phyloP scores from a whole-genome alignment of 176 grass and related monocot species.

The Elymus sibiricus region DNA sequence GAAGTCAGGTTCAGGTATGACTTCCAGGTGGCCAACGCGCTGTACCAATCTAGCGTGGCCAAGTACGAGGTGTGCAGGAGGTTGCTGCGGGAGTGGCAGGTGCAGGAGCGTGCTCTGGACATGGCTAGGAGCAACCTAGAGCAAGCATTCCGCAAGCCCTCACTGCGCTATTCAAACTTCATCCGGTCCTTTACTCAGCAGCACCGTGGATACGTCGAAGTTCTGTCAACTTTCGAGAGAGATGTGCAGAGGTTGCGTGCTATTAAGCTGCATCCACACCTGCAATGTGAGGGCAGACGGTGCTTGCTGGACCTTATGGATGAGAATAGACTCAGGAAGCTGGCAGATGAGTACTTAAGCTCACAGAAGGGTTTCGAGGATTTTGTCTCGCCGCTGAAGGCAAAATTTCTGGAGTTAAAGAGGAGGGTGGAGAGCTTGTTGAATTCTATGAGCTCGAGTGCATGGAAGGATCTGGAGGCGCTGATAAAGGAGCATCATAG shows the following conservation, averaged over 20 bases:
- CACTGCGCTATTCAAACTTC: slow-evolving; percentile 67
- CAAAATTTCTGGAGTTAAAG: slow-evolving; percentile 68
- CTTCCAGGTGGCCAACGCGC: slow-evolving; percentile 75
- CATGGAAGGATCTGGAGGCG: slow-evolving; percentile 71
- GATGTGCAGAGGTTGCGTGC: slow-evolving; percentile 65
- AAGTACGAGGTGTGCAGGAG: slow-evolving; percentile 77
- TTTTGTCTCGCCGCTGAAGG: slow-evolving; percentile 68
- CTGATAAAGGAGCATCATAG: slow-evolving; percentile 68
- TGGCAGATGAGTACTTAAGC: slow-evolving; percentile 58
- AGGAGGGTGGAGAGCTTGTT: slow-evolving; percentile 72
- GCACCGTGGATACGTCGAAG: slow-evolving; percentile 51
- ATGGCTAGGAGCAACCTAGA: slow-evolving; percentile 86
- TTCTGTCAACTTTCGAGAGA: slow-evolving; percentile 74
- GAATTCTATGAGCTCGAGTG: slow-evolving; percentile 60
- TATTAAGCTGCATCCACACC: slow-evolving; percentile 55
- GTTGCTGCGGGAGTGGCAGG: slow-evolving; percentile 74
- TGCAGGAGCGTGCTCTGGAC: slow-evolving; percentile 85
- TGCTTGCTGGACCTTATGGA: slow-evolving; percentile 83
- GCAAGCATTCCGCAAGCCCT: slow-evolving; percentile 66
- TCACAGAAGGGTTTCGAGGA: slow-evolving; percentile 73
- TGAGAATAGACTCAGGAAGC: slow-evolving; percentile 66
- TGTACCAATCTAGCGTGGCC: slow-evolving; percentile 47
- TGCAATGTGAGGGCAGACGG: slow-evolving; percentile 57
- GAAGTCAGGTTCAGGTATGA: slow-evolving; percentile 80
- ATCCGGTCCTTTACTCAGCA: slow-evolving; percentile 67